A percentile compares a stretch with the other conserved stretches of the same genome.
phyloP scores from a whole-genome alignment of 192 early-diverging fungal genomes.

The Umbelopsis vinacea region DNA sequence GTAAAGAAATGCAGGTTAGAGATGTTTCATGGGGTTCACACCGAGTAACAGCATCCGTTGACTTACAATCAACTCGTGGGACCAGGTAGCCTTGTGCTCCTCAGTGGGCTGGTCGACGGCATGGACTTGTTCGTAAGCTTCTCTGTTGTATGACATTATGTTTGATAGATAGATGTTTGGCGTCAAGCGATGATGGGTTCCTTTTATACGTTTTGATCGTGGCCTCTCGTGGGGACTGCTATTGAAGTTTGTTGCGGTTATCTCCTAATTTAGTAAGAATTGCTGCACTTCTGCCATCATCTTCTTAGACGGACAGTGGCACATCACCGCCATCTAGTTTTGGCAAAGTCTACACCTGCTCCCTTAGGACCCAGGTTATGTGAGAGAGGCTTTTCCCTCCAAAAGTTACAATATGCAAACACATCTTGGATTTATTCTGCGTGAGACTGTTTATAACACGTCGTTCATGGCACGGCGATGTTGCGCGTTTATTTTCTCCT shows the following conservation, averaged over 20 bases:
- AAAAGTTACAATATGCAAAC: no score
- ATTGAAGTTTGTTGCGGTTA: not conserved
- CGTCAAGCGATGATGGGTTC: not conserved
- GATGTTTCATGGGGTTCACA: not conserved
- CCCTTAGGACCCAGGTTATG: not conserved
- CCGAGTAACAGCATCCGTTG: no score
- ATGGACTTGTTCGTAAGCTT: constrained; percentile 27
- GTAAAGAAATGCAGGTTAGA: constrained; percentile 31
- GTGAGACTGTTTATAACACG: no score
- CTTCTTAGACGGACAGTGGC: not conserved
- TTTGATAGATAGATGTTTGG: not conserved
- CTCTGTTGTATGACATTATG: constrained; percentile 14
- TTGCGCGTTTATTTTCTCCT: no score
- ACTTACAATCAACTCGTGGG: constrained; percentile 29
- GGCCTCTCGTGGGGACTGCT: constrained; percentile 2
- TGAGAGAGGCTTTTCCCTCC: no score
- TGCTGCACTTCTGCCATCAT: constrained; percentile 9
- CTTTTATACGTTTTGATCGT: constrained; percentile 14
- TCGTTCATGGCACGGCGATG: no score
- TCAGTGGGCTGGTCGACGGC: constrained; percentile 24
- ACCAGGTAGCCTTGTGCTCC: constrained; percentile 30
- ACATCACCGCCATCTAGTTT: not conserved
- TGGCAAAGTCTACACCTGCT: constrained; percentile 12
- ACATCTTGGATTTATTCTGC: no score
- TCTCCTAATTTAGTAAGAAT: constrained; percentile 12